phyloP scores from a whole-genome alignment of 768 basidiomycete species.

The Rossbeevera mucosa region DNA sequence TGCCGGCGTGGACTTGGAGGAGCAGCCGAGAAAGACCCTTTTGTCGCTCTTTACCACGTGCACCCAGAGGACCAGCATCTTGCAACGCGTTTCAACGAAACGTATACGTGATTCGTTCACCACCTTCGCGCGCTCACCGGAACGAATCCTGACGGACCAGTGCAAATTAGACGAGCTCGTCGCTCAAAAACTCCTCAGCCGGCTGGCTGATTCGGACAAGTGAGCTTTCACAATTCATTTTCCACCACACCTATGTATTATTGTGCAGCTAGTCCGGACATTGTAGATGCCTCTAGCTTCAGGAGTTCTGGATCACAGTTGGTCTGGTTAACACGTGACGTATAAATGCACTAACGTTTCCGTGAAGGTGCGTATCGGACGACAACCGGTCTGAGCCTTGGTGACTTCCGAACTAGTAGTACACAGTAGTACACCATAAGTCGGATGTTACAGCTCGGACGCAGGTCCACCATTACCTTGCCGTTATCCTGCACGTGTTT shows the following conservation, averaged over 20 bases:
- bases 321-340: background rate
- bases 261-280: background rate
- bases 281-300: background rate
- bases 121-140: slow-evolving; percentile 8
- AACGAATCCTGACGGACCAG: slow-evolving; percentile 14
- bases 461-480: background rate
- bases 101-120: slow-evolving; percentile 4
- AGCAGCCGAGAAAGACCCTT: slow-evolving; percentile 23
- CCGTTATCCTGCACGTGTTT: background rate
- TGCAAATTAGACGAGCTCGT: slow-evolving; percentile 18
- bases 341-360: background rate
- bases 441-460: background rate
- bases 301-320: background rate
- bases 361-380: background rate
- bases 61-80: background rate
- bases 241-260: background rate
- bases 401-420: background rate
- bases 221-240: background rate
- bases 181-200: slow-evolving; percentile 17
- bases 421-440: too few relatives aligned
- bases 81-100: slow-evolving; percentile 9
- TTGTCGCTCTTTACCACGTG: slow-evolving; percentile 15
- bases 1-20: slow-evolving; percentile 19
- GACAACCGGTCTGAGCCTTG: background rate
- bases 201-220: slow-evolving; percentile 6